Evolutionary conservation across 352 stramenopile genomes (phyloP), one percentile per base, ranked within the genome.

Genomic region (Pythium guiyangense): DNA sequence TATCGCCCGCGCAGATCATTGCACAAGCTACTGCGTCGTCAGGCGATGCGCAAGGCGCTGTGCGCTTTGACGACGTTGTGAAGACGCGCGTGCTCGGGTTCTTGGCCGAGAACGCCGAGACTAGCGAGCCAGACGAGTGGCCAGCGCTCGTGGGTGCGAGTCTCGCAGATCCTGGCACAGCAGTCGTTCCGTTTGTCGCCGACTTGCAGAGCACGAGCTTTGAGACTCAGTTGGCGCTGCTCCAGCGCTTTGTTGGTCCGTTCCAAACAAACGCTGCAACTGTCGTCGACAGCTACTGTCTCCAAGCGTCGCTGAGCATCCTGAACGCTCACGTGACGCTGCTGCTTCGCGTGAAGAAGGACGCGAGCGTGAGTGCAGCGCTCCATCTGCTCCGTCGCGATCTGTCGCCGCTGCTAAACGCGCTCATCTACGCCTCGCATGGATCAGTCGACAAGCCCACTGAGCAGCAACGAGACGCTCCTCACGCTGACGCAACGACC

Each of bases 221-320:
- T 40, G 50, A 57, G 8, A 57, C 67, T 5, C 49, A 85, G 37
- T 31, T 84, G 20, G 37, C 20, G 29, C 64, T 84, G 42, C 66
- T 60, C 3, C 57, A 59, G 17, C 67, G 58, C 29, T 84, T 75
- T 57, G 52, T 71, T 12, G 48, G 62, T 0, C 44, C 58, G 48
- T 77, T 81, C 40, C 70, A 73, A 45, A 52, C 44, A 20, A 66
- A 54, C 6, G 15, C 65, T 6, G 50, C 61, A 3, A 63, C 54
- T 0, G 31, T 49, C 22, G 37, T 60, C 18, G 62, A 78, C 27
- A 48, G 58, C 1, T 73, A 77, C 26, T 70, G 66, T 39, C 66
- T 80, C 25, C 71, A 79, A 59, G 60, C 74, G 17, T 74, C 67
- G 27, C 61, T 84, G 9, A 63, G 71, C n/a, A 59, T 81, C 52